Evolutionary conservation across 2,329 filamentous ascomycete genomes (phyloP), one percentile per base, ranked within the genome.

Genomic region (Zymoseptoria tritici): DNA sequence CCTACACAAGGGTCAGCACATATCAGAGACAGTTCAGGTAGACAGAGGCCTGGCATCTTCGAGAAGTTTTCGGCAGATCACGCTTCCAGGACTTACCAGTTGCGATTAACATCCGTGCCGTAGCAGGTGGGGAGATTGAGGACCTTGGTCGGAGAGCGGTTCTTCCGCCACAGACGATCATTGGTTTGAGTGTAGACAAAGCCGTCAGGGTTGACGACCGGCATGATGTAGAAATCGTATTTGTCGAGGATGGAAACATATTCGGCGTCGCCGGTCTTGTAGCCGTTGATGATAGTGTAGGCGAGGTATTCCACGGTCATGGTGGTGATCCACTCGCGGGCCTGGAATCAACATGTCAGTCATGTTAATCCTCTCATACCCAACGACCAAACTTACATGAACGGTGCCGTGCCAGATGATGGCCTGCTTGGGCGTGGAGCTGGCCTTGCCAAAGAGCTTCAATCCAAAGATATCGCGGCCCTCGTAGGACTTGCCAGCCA

Each of bases 81-180:
- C 26, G 6, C 26, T 29, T 29, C 26, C 26, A 2, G 26, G 8
- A 29, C 26, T 9, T 29, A 29, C 26, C 36, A 46, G 13, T 46
- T 85, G 60, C 83, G 79, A 74, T 86, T 85, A 68, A 84, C 58
- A 64, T 85, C 83, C 9, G 76, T 77, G 16, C 81, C 81, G 22
- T 79, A 64, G 61, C 77, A 82, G 8, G 72, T 71, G n/a, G 73
- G 74, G 7, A 73, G 71, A 0, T 67, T 61, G 3, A 69, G 65
- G 29, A 57, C 29, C 0, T 56, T 58, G 8, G 51, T 56, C 0
- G 64, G 60, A 62, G 81, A 77, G 2, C 83, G 78, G 70, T 84
- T 85, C 74, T 86, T 85, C 62, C 83, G 82, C 84, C 84, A 87
- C 56, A 86, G 67, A 16, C 84, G 80, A 67, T 85, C 74, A 5